Base-by-base conservation (phyloP, 768 basidiomycete species). In the Rhizopogon rudus region DNA sequence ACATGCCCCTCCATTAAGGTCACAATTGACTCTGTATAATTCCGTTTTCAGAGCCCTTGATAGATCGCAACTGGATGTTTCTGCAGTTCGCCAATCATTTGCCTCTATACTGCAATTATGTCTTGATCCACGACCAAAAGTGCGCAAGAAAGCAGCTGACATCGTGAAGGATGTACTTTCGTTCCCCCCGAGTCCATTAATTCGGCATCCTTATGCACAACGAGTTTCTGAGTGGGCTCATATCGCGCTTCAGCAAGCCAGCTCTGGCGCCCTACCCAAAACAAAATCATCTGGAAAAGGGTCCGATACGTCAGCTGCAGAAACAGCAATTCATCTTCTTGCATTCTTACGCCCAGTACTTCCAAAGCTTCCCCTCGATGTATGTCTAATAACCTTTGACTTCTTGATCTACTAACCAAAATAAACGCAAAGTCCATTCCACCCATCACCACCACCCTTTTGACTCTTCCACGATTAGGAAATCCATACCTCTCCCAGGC, bases 61-160 rank as follows among this genome's bases (percentile, higher is more conserved):
- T 59, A 73, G 82, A 28, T 73, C 84, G 0, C 84, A 89, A 44
- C 75, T 97, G 53, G 87, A 91, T 35, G 72, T 69, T 2, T 82
- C 78, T 55, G 79, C 77, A 48, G 77, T 91, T 46, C 85, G 90
- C 40, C 91, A 95, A 67, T 79, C 86, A 3, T 98, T 94, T 76
- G 87, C 88, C 43, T 86, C 90, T 39, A 76, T 97, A 52, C 74
- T 98, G 41, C 87, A 91, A 46, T 73, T 97, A 45, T 86, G 83
- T 61, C 77, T 93, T 43, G 97, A 99, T 72, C 80, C 86, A 4
- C 77, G 97, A 50, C 97, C 97, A 17, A 98, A 98, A 75, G 93
- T 99, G 51, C 84, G 97, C 54, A 94, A 82, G 70, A 84, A 87
- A 65, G 94, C 95, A 22, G 86, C 87, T 44, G 95, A 98, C 64